Base-by-base conservation (phyloP, 2,329 filamentous ascomycete species). In the Aspergillus brasiliensis region DNA sequence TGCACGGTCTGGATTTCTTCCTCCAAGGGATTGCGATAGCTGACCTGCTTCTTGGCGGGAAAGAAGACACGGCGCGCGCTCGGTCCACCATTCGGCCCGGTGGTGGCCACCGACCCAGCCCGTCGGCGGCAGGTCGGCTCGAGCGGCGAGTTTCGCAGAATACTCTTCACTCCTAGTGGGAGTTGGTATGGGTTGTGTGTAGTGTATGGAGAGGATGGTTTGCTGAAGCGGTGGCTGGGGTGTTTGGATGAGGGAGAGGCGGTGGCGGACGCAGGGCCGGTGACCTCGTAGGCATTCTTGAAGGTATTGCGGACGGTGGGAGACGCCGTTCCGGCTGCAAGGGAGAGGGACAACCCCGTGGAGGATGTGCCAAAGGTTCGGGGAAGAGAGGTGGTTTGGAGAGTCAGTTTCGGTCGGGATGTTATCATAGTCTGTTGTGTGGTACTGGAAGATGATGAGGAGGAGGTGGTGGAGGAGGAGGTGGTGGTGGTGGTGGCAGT, bases 291-390 rank as follows among this genome's bases (percentile, higher is more conserved):
- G 53, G 83, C 82, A 73, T 88, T 88, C 66, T 77, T 81, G 69
- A 86, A 86, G 54, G 86, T 88, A 72, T 88, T 88, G 67, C 83
- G 79, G 44, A 81, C 76, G 1, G 86, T 88, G 10, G 86, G 86
- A 7, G 86, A 87, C 28, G 82, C 80, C 2, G 74, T 72, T 5
- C 63, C 69, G n/a, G 83, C 77, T 52, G 82, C 82, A 21, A 84
- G 75, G 2, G 82, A 82, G 47, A 85, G 77, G 13, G 83, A 80
- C 48, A 86, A 73, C 57, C 81, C 82, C 23, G 75, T 78, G n/a
- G 81, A 80, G 38, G 79, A 80, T 62, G 81, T 84, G 58, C 83
- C 83, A 70, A 84, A 85, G 21, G 81, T 80, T 53, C 80, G 76
- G 38, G 79, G 77, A 2, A 81, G 71, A 46, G 76, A 74, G 11